A percentile compares a stretch with the other conserved stretches of the same genome.
phyloP scores from a whole-genome alignment of 2,329 filamentous ascomycete genomes.

The Neodidymelliopsis sp. region DNA sequence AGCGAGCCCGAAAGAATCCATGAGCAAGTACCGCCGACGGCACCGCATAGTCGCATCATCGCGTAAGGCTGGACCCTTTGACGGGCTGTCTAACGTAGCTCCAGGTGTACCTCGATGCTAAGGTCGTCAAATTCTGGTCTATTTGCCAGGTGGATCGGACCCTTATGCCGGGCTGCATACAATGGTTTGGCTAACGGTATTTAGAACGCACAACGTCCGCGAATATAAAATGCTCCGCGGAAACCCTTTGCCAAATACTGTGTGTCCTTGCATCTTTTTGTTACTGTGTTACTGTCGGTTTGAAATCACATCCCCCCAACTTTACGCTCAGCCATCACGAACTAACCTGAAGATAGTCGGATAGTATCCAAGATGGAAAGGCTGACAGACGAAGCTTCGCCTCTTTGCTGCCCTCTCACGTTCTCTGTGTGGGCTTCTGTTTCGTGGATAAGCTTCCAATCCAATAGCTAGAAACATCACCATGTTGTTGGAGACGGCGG shows the following conservation, averaged over 20 bases:
- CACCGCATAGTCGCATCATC: not conserved
- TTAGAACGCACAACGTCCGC: slow-evolving; percentile 9
- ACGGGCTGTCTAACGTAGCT: not conserved
- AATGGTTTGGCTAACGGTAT: not conserved
- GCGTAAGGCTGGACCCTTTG: not conserved
- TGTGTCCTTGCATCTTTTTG: not conserved
- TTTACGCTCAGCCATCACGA: not conserved
- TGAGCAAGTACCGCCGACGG: not conserved
- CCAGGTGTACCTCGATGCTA: not conserved
- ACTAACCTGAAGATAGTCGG: not conserved
- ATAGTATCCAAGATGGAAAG: not conserved
- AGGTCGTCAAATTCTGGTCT: not conserved
- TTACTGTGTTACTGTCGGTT: not conserved
- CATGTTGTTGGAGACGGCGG: not conserved
- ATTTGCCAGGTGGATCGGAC: not conserved
- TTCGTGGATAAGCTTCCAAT: not conserved
- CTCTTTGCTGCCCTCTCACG: not conserved
- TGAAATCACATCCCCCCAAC: not conserved
- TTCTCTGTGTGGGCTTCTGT: not conserved
- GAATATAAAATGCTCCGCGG: slow-evolving; percentile 2
- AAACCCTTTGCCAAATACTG: not conserved
- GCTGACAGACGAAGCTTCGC: not conserved
- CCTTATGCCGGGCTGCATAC: not conserved
- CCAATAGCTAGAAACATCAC: not conserved
- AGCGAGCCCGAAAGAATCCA: not conserved